Base-by-base conservation (phyloP, 1,139 yeast species). In the Yamadazyma sp. region DNA sequence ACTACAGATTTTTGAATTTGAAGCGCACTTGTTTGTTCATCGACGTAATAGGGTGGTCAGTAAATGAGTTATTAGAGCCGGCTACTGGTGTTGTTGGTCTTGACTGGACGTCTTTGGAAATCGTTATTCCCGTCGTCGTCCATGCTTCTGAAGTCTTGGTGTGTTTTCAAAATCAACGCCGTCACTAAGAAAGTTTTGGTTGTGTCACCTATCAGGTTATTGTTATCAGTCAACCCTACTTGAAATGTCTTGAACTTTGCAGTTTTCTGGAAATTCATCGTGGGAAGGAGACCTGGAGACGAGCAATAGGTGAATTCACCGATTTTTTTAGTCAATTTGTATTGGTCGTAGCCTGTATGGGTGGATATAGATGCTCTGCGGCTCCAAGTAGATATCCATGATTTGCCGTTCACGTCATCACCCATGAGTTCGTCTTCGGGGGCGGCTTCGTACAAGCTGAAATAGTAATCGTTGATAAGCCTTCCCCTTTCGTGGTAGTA, bases 371-470 rank as follows among this genome's bases (percentile, higher is more conserved):
- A 9, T 5, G 22, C 20, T 20, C 20, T 12, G 10, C 11, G 14
- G 8, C 4, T 12, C 32, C 28, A 28, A 6, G 12, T 22, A n/a
- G n/a, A n/a, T n/a, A n/a, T n/a, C n/a, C n/a, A n/a, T 10, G 22
- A 8, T 20, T 20, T 8, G 8, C 22, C 5, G 22, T 20, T 8
- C 8, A 8, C 8, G 8, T n/a, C 27, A 18, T 28, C 37, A 20
- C 37, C 26, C 27, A 34, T 27, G 10, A 34, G 28, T 3, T 28
- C 20, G 8, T 38, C 40, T 5, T 25, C 24, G 2, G 29, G 34
- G 17, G 29, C 27, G 5, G 40, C 40, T 24, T 33, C 37, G 22
- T 33, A 38, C 22, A 38, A 23, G 15, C 37, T 33, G 23, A 33
- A 33, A 11, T 33, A 27, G 20, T 38, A 38, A 20, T 16, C 10